Conservation (phyloP, 805 yeast genomes). For the Pichia kluyveri region DNA sequence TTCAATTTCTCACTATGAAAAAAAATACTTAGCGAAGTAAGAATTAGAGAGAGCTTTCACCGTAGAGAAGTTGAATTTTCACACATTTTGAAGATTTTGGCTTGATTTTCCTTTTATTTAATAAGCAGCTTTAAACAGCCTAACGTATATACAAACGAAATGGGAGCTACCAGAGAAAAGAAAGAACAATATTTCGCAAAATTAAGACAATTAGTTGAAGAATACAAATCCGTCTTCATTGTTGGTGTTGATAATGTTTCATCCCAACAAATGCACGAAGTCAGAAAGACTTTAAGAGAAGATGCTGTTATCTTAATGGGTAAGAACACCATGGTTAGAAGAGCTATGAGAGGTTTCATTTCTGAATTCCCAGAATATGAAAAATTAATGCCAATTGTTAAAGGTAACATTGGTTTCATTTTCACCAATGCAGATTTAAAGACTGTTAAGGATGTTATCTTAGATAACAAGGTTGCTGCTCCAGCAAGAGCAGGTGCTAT, state of each 20-base stretch:
- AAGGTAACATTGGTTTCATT: conserved; percentile 99
- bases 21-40: no score
- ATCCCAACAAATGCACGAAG: conserved; percentile 99
- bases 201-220: conserved; percentile 91
- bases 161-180: conserved; percentile 99
- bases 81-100: no score
- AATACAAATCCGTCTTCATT: conserved; percentile 95
- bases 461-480: conserved; percentile 96
- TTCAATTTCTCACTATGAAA: no score
- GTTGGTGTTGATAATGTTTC: conserved; percentile 99
- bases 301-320: conserved; percentile 97
- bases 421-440: conserved; percentile 96
- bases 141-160: conserved; percentile 80
- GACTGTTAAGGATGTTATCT: conserved; percentile 79
- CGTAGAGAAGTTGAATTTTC: no score
- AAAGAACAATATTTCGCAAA: conserved; percentile 91
- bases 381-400: conserved; percentile 88
- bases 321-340: conserved; percentile 99
- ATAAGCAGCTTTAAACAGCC: conserved; percentile 75
- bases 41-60: no score
- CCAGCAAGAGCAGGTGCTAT: conserved; percentile 99
- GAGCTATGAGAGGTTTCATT: conserved; percentile 96
- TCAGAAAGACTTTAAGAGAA: conserved; percentile 94
- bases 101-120: not conserved
- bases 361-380: conserved; percentile 93